These are phyloP conservation scores for Diaporthe helianthi DNA, from an alignment of 2,329 filamentous ascomycete species.

Conservation along the genomic window DNA sequence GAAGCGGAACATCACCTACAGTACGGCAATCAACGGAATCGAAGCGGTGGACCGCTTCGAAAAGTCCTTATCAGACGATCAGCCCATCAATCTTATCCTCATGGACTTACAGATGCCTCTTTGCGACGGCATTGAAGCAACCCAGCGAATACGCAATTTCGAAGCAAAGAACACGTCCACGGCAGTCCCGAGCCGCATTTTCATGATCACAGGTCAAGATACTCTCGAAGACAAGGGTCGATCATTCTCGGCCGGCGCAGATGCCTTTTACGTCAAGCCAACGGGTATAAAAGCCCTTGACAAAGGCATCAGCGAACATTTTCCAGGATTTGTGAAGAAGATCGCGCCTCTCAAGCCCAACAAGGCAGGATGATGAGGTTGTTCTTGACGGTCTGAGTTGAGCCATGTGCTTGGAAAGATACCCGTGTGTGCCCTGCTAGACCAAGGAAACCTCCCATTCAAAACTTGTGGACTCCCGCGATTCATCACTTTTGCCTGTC, in stretches of 20 bases:
- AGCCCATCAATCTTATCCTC: conserved; percentile 49
- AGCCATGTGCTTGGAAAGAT: no score
- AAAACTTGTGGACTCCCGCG: no score
- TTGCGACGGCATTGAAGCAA: conserved; percentile 50
- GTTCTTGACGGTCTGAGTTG: no score
- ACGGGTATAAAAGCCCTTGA: conserved; percentile 25
- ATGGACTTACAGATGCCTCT: conserved; percentile 55
- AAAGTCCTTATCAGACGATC: conserved; percentile 36
- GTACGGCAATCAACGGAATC: conserved; percentile 51
- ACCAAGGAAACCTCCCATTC: no score
- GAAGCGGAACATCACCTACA: conserved; percentile 50
- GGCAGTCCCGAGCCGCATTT: conserved; percentile 4
- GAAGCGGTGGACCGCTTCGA: conserved; percentile 50
- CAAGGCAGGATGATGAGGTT: background rate
- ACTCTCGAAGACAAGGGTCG: conserved; percentile 1
- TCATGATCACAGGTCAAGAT: conserved; percentile 35
- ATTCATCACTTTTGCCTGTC: no score
- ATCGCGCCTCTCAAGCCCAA: background rate
- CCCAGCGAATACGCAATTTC: conserved; percentile 46
- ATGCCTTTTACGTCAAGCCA: conserved; percentile 28
- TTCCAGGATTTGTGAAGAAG: background rate
- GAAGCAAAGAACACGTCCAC: conserved; percentile 40
- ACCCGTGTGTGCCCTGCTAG: no score
- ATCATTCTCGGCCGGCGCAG: conserved; percentile 19
- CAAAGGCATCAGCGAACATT: background rate